phyloP scores from a whole-genome alignment of 805 yeast species.

The Ogataea thermomethanolica region DNA sequence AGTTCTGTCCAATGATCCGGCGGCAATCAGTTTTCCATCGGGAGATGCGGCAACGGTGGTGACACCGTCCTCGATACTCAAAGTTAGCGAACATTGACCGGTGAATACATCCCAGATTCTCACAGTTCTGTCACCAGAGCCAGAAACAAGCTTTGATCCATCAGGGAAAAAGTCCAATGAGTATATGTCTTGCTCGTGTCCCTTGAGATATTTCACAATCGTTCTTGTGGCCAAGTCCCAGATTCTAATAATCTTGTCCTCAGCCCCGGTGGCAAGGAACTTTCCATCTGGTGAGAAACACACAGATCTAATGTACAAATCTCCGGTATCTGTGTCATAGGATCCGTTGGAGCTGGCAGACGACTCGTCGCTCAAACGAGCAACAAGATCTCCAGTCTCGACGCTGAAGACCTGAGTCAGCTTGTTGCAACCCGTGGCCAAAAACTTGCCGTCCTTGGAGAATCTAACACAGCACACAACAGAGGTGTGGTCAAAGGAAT shows the following conservation, averaged over 20 bases:
- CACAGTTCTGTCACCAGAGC: slow-evolving; percentile 95
- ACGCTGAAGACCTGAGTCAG: slow-evolving; percentile 93
- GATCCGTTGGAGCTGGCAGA: slow-evolving; percentile 40
- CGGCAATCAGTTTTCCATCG: slow-evolving; percentile 90
- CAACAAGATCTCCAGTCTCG: slow-evolving; percentile 84
- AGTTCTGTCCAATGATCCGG: slow-evolving; percentile 92
- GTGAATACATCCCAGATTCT: slow-evolving; percentile 93
- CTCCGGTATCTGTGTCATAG: slow-evolving; percentile 67
- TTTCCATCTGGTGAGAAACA: slow-evolving; percentile 96
- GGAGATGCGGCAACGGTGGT: slow-evolving; percentile 97
- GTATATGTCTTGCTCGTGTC: slow-evolving; percentile 97
- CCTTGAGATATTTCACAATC: slow-evolving; percentile 80
- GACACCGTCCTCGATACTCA: slow-evolving; percentile 95
- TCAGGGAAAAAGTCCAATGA: slow-evolving; percentile 93
- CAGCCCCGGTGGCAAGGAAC: slow-evolving; percentile 91
- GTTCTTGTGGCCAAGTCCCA: slow-evolving; percentile 90
- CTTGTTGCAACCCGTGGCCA: slow-evolving; percentile 97
- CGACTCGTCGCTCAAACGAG: slow-evolving; percentile 79
- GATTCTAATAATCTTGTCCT: slow-evolving; percentile 84
- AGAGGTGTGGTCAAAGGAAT: slow-evolving; percentile 85
- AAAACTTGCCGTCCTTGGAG: slow-evolving; percentile 82
- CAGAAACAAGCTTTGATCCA: slow-evolving; percentile 89
- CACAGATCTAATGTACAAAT: slow-evolving; percentile 89
- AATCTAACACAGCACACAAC: slow-evolving; percentile 97
- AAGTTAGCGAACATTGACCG: slow-evolving; percentile 83